phyloP scores from a whole-genome alignment of 768 basidiomycete species.

The Holtermanniella nyarrowii region DNA sequence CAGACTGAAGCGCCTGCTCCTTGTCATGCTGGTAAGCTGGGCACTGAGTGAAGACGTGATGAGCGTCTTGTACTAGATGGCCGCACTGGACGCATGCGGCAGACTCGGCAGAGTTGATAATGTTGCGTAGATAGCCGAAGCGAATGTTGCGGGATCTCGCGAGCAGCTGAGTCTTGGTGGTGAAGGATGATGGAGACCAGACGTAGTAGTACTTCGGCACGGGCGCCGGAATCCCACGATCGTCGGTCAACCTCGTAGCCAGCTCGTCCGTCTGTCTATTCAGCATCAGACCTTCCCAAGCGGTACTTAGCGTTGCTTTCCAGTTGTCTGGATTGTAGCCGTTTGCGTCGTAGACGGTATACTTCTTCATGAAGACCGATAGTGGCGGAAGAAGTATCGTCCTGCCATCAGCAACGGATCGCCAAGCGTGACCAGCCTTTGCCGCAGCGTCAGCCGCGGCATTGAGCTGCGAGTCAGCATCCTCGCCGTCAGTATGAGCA shows the following conservation, averaged over 20 bases:
- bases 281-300: neutral
- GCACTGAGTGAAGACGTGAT: neutral
- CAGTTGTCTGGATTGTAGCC: neutral
- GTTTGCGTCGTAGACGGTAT: neutral
- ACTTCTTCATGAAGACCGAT: neutral
- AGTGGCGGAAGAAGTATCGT: neutral
- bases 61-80: neutral
- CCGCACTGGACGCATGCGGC: neutral
- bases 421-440: neutral
- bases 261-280: neutral
- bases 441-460: slow-evolving; percentile 5
- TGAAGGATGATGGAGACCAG: neutral
- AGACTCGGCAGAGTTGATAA: neutral
- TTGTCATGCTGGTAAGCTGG: too few relatives aligned
- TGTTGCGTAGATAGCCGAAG: neutral
- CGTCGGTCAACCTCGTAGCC: neutral
- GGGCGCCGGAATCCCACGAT: neutral
- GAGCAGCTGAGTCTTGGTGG: neutral
- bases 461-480: slow-evolving; percentile 6
- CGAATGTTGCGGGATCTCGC: neutral
- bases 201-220: neutral
- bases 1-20: too few relatives aligned
- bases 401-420: neutral
- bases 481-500: slow-evolving; percentile 10
- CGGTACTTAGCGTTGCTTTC: neutral